Evolutionary conservation across 2,329 filamentous ascomycete species (phyloP).

Genomic region (Fusarium continuum): DNA sequence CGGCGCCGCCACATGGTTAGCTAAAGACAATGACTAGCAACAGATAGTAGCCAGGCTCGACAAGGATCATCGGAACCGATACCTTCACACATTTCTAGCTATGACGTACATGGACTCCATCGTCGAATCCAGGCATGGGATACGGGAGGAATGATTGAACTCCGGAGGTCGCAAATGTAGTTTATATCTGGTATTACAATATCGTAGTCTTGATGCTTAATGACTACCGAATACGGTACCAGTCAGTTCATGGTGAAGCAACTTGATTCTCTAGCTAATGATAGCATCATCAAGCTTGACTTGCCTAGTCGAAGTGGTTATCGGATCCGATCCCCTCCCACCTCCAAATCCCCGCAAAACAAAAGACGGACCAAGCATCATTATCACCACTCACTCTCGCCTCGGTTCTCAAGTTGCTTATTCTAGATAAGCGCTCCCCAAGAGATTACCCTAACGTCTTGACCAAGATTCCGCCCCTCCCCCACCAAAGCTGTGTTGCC

Average conservation of each 20-base stretch:
- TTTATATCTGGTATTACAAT: too few relatives aligned
- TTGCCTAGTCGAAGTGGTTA: not conserved
- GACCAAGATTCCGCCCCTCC: constrained; percentile 15
- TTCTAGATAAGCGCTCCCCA: constrained; percentile 24
- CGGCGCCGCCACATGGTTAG: constrained; percentile 11
- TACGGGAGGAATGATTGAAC: accelerated
- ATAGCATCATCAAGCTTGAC: not conserved
- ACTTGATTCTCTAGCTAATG: too few relatives aligned
- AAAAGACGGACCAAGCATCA: not conserved
- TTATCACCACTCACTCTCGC: not conserved
- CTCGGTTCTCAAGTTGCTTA: constrained; percentile 9
- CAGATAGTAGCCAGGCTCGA: not conserved
- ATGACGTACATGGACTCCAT: not conserved
- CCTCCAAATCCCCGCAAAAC: not conserved
- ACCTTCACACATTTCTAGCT: not conserved
- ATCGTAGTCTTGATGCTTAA: too few relatives aligned
- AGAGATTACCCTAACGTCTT: not conserved
- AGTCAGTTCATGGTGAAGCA: too few relatives aligned
- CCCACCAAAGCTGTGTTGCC: not conserved
- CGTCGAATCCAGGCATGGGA: not conserved
- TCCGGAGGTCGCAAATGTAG: too few relatives aligned
- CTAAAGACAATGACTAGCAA: not conserved
- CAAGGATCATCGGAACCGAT: constrained; percentile 37
- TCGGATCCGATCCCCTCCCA: constrained; percentile 32
- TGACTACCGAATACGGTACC: too few relatives aligned